Base-by-base conservation (phyloP, 2,329 filamentous ascomycete genomes). In the Colletotrichum musae region DNA sequence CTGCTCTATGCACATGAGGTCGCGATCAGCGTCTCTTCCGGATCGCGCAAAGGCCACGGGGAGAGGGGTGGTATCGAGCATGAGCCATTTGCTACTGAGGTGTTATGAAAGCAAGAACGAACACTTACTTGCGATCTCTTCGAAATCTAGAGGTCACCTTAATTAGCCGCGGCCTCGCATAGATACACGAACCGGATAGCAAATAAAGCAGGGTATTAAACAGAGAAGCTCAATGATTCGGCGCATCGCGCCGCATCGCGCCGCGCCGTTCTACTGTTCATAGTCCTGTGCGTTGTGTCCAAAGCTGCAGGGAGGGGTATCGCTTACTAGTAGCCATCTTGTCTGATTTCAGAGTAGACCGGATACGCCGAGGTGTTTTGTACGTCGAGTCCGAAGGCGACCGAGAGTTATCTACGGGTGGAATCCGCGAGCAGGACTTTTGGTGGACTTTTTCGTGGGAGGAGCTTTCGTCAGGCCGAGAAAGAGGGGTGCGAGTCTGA, bases 1-100 rank as follows among this genome's bases (percentile, higher is more conserved):
- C 84, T 97, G 89, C 81, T 92, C 95, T 98, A 78, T 53, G 47
- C 43, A 43, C 47, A 32, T 50, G 9, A 5, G 24, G 39, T 21
- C 18, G 28, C 26, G 9, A 41, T 68, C 43, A 64, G 58, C 59
- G 9, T 52, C 26, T n/a, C 16, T n/a, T 68, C 47, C 16, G 43
- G 24, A 21, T 62, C 45, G 59, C n/a, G 47, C 6, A n/a, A 4
- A 16, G 7, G 18, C 16, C 36, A 15, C 56, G 16, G 5, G 39
- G 45, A 43, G 58, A 18, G n/a, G 21, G 12, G 21, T 18, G 9
- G 21, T 13, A 50, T 18, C 6, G 18, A 13, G 47, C 47, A 50
- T 36, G 32, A 5, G 10, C 9, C 13, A 7, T 50, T 18, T 18
- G 18, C 18, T 18, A 12, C 4, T 26, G n/a, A 9, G 16, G 16